Conservation (phyloP, 768 basidiomycete species). For the Ramaria sp. region DNA sequence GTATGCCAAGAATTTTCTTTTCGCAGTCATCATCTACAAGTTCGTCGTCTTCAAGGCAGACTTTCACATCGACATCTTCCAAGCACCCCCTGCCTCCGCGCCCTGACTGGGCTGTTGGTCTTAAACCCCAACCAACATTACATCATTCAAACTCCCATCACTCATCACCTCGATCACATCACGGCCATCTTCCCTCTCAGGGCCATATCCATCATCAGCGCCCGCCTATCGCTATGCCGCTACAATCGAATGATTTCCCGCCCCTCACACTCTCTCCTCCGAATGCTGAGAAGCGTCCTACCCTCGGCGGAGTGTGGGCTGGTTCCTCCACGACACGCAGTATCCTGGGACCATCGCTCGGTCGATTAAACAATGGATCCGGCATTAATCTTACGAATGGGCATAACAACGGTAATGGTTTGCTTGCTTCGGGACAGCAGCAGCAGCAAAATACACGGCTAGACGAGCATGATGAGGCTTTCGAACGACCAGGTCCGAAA, state of each 20-base stretch:
- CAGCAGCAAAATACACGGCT: slow-evolving; percentile 15
- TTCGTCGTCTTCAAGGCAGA: slow-evolving; percentile 71
- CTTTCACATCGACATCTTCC: slow-evolving; percentile 64
- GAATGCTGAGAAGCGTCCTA: slow-evolving; percentile 23
- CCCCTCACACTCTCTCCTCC: slow-evolving; percentile 36
- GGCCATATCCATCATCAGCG: slow-evolving; percentile 18
- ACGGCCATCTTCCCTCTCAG: slow-evolving; percentile 28
- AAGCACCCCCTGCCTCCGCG: slow-evolving; percentile 69
- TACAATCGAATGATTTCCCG: slow-evolving; percentile 60
- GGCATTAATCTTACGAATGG: background rate
- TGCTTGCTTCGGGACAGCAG: slow-evolving; percentile 2
- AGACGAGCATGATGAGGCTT: slow-evolving; percentile 36
- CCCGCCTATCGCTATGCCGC: slow-evolving; percentile 25
- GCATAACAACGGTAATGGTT: slow-evolving; percentile 10
- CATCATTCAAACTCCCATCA: slow-evolving; percentile 34
- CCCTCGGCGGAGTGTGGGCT: slow-evolving; percentile 60
- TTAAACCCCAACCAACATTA: slow-evolving; percentile 60
- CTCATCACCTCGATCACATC: slow-evolving; percentile 35
- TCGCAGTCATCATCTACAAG: slow-evolving; percentile 61
- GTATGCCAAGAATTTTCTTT: slow-evolving; percentile 13
- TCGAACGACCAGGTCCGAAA: slow-evolving; percentile 39
- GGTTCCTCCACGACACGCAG: slow-evolving; percentile 42
- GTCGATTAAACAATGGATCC: background rate
- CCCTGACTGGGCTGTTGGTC: slow-evolving; percentile 83
- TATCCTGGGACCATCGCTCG: slow-evolving; percentile 29